phyloP scores from a whole-genome alignment of 1,139 yeast species.

The Debaryomycetaceae sp. region DNA sequence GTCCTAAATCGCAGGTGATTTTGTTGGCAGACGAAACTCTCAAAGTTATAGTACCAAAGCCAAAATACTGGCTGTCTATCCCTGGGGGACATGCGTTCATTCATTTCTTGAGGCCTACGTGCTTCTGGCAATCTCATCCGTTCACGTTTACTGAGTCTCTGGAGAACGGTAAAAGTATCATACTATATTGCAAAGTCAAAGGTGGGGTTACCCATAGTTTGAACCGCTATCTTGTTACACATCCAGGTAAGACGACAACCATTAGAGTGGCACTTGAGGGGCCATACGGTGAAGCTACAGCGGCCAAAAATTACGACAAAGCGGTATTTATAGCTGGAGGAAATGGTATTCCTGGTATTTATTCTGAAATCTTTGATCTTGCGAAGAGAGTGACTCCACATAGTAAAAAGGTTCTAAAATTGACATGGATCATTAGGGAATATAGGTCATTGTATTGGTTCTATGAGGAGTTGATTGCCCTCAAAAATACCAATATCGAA shows the following conservation, averaged over 20 bases:
- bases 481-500: constrained; percentile 21
- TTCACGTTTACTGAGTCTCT: constrained; percentile 31
- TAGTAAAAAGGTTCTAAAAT: constrained; percentile 20
- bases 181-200: constrained; percentile 33
- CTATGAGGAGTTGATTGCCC: constrained; percentile 25
- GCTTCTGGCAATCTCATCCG: constrained; percentile 46
- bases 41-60: constrained; percentile 38
- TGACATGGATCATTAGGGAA: constrained; percentile 37
- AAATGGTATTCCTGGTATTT: constrained; percentile 42
- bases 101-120: constrained; percentile 34
- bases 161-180: constrained; percentile 19
- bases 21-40: constrained; percentile 38
- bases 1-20: constrained; percentile 31
- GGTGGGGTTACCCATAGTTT: constrained; percentile 35
- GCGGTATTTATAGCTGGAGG: constrained; percentile 42
- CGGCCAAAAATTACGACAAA: constrained; percentile 27
- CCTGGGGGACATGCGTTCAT: constrained; percentile 55
- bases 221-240: constrained; percentile 23
- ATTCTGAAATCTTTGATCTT: constrained; percentile 33
- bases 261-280: constrained; percentile 41
- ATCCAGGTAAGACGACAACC: constrained; percentile 21
- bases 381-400: constrained; percentile 13
- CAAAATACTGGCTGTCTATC: constrained; percentile 35
- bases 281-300: constrained; percentile 35
- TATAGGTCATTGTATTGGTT: constrained; percentile 31